A percentile compares a stretch with the other conserved stretches of the same genome.
phyloP scores from a whole-genome alignment of 129 eudicot genomes.

The Oenanthe sinensis region DNA sequence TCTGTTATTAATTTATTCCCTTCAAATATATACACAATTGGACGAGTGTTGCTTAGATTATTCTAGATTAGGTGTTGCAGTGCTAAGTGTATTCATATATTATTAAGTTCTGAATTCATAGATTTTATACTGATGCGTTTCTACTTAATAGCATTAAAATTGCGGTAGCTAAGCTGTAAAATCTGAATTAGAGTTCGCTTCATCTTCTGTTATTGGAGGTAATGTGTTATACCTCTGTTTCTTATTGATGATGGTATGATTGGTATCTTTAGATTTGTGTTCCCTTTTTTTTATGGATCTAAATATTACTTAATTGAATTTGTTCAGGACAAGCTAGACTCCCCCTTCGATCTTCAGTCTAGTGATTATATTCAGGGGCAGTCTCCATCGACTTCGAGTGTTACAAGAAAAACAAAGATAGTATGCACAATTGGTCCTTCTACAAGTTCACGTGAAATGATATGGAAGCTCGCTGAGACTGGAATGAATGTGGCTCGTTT shows the following conservation, averaged over 20 bases:
- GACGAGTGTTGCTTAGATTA: not conserved
- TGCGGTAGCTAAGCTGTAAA: not conserved
- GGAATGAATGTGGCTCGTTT: slow-evolving; percentile 99
- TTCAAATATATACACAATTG: not conserved
- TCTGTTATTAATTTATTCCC: not conserved
- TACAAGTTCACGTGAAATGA: slow-evolving; percentile 82
- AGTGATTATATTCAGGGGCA: slow-evolving; percentile 27
- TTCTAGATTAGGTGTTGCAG: not conserved
- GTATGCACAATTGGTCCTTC: slow-evolving; percentile 98
- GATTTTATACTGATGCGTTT: not conserved
- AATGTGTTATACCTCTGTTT: not conserved
- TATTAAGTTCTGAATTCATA: not conserved
- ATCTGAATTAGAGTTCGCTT: too few relatives aligned
- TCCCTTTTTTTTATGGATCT: not conserved
- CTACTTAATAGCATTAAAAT: not conserved
- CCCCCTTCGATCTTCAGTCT: slow-evolving; percentile 41
- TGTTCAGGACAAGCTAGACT: slow-evolving; percentile 11
- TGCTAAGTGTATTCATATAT: not conserved
- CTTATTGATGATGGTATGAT: not conserved
- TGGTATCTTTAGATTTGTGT: not conserved
- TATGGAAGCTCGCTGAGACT: slow-evolving; percentile 90
- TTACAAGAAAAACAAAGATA: slow-evolving; percentile 79
- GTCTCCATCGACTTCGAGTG: slow-evolving; percentile 20
- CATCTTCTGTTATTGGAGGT: not conserved
- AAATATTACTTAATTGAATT: not conserved